Conservation (phyloP, 306 rosid species). For the Crotalaria pallida region DNA sequence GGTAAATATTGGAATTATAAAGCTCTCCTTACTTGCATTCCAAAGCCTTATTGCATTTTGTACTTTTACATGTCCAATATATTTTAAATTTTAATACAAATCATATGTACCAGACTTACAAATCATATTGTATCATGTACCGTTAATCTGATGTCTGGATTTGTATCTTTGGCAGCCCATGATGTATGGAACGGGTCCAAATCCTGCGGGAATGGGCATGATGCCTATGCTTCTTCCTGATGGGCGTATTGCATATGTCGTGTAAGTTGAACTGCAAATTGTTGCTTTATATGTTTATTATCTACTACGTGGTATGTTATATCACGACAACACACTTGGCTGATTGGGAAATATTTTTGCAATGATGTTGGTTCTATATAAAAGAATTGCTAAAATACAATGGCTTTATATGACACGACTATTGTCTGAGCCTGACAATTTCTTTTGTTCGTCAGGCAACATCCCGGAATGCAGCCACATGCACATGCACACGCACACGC, state of each 20-base stretch:
- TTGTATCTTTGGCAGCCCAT: conserved; percentile 56
- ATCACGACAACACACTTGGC: neutral
- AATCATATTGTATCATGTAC: conserved; percentile 4
- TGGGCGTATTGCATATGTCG: conserved; percentile 89
- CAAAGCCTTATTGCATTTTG: neutral
- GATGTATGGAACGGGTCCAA: conserved; percentile 78
- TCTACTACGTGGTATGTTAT: neutral
- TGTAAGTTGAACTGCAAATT: conserved; percentile 50
- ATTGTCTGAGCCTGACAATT: conserved; percentile 1
- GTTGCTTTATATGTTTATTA: neutral
- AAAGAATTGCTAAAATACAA: neutral
- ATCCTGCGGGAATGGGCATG: conserved; percentile 88
- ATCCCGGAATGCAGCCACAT: conserved; percentile 58
- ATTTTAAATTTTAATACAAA: conserved; percentile 8
- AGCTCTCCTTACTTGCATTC: neutral
- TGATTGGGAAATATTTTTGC: neutral
- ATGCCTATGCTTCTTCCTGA: conserved; percentile 97
- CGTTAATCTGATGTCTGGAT: conserved; percentile 18
- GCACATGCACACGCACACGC: too few relatives aligned
- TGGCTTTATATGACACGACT: neutral
- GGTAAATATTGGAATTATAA: neutral
- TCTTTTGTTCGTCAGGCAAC: conserved; percentile 68
- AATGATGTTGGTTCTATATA: neutral
- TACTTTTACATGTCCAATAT: neutral
- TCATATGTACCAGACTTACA: neutral